Evolutionary conservation across 164 flowering plant species (phyloP), one percentile per base, ranked within the genome.

Genomic region (Sextonia rubra): DNA sequence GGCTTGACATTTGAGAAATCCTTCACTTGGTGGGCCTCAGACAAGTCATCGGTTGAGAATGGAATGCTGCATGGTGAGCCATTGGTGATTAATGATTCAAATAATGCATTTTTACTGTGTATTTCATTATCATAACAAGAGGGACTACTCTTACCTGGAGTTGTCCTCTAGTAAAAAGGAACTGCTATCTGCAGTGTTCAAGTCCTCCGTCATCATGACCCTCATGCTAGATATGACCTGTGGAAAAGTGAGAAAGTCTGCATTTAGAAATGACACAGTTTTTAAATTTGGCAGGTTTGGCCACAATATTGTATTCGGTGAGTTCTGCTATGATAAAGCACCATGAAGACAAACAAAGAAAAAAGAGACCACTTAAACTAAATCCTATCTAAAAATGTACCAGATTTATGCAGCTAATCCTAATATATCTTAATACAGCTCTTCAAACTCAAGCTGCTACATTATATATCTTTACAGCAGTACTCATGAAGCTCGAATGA

Each of bases 181-280:
- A 74, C 75, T 80, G 77, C 84, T 80, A 24, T 62, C 87, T 14
- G 83, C 86, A 74, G 78, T 80, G 69, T 74, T 82, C n/a, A 90
- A 81, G 56, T 88, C 92, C 74, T 89, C 92, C 2, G 88, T 80
- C 89, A 88, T 88, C 27, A 86, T 80, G 47, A 73, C 70, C 74
- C 78, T 88, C 93, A 91, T 86, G 80, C 87, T 89, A 27, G 97
- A 82, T 66, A 93, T 86, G 8, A 96, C 97, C 99, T 96, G 82
- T 9, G 20, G 37, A 52, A 44, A 71, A 18, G 48, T 6, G 71
- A 71, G 44, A 37, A 8, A 37, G 44, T 37, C 11, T 37, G 44
- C 8, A 9, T 37, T 37, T 7, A 37, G 44, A 37, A 37, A 37
- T 37, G 44, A 37, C 37, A 5, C 11, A 37, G 44, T 37, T 37